These are phyloP conservation scores for Herpetomonas samuelpessoai DNA, from an alignment of 208 protist species.

Conservation along the genomic window DNA sequence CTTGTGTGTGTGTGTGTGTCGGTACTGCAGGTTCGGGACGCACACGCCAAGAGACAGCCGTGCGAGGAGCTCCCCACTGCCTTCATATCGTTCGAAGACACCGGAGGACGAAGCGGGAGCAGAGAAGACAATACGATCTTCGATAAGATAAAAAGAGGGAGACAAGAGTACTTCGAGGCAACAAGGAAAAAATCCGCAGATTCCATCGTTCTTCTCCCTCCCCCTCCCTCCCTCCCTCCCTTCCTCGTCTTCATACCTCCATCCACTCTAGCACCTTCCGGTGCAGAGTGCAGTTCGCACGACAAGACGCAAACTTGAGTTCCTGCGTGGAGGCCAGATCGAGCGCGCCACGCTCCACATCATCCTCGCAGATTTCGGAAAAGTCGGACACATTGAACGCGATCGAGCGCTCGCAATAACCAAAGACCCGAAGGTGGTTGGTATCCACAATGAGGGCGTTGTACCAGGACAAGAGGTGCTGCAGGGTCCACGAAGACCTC, in stretches of 20 bases:
- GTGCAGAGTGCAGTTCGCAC: slow-evolving; percentile 32
- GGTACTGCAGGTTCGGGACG: too few species aligned
- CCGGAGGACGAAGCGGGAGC: too few species aligned
- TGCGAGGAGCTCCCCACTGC: too few species aligned
- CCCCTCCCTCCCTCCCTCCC: neutral
- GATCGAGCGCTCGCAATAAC: slow-evolving; percentile 46
- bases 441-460: slow-evolving; percentile 36
- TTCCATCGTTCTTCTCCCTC: too few species aligned
- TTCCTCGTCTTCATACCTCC: slow-evolving; percentile 14
- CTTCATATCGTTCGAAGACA: too few species aligned
- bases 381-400: slow-evolving; percentile 29
- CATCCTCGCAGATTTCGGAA: slow-evolving; percentile 35
- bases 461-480: slow-evolving; percentile 53
- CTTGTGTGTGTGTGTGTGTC: too few species aligned
- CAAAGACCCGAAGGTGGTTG: slow-evolving; percentile 38
- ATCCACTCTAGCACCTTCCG: slow-evolving; percentile 36
- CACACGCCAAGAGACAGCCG: too few species aligned
- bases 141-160: slow-evolving; percentile 3
- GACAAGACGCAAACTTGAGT: slow-evolving; percentile 14
- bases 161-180: neutral
- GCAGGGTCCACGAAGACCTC: slow-evolving; percentile 59
- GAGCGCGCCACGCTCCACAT: slow-evolving; percentile 24
- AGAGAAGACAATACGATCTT: neutral
- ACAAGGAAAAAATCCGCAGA: neutral
- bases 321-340: slow-evolving; percentile 11